Base-by-base conservation (phyloP, 2,329 filamentous ascomycete species). In the Amesomyces nigricolor region DNA sequence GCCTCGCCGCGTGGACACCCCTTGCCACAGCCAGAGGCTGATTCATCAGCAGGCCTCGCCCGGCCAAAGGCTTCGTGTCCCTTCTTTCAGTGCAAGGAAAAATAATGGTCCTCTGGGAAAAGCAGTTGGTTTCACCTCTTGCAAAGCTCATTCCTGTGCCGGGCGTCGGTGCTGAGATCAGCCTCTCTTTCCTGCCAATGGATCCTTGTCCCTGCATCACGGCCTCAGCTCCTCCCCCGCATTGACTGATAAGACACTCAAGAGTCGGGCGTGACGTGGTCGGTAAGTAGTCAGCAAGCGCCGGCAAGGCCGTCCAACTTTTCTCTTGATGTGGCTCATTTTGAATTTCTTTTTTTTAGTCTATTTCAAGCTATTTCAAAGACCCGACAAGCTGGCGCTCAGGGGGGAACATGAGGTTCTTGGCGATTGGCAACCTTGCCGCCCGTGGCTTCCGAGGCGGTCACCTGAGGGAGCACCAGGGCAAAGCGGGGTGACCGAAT, bases 181-280 rank as follows among this genome's bases (percentile, higher is more conserved):
- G 22, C 37, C 37, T 37, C 17, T 45, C 17, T 30, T 5, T 30
- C 32, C 10, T 30, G 45, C 46, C 17, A 37, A 40, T 38, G 38
- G 19, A 29, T 7, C 39, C 49, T 19, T n/a, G 22, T n/a, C 49
- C 49, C 29, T 48, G 43, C 37, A 16, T 5, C 9, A 26, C 22
- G 32, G 19, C 19, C 56, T 43, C 56, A 51, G 48, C 35, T 43
- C 53, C 38, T 30, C 49, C 53, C 57, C 57, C 57, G 57, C 57
- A 51, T 47, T 58, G 51, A 22, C 47, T 45, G 57, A 58, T 56
- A 56, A 48, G 53, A 53, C 57, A 5, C n/a, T 51, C 26, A 29
- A 39, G 40, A 44, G 30, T 48, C 46, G 43, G 57, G 56, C 50
- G 57, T 58, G 57, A 58, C 57, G 57, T 58, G 57, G 42, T 56